Conservation (phyloP, 768 basidiomycete species). For the Phlebiopsis gigantea region DNA sequence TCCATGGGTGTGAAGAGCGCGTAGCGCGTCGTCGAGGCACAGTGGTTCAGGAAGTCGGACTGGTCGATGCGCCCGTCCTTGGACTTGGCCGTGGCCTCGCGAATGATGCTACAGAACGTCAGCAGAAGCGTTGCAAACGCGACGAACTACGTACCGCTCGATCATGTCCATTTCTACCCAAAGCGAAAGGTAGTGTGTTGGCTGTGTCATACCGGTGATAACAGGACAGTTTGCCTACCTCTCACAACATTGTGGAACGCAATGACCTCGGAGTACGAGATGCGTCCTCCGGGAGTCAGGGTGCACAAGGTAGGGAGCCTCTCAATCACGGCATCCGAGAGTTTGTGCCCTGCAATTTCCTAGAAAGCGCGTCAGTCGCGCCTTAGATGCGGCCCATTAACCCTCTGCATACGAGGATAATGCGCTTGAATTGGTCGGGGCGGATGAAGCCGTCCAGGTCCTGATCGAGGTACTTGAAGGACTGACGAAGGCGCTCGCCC, state of each 20-base stretch:
- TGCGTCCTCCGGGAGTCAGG: conserved; percentile 80
- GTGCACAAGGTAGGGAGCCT: conserved; percentile 89
- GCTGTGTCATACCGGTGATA: background rate
- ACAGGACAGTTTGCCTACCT: conserved; percentile 42
- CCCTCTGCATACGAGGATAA: conserved; percentile 68
- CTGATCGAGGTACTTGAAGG: conserved; percentile 86
- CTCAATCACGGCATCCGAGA: conserved; percentile 91
- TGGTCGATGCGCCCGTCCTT: conserved; percentile 96
- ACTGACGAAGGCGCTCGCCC: conserved; percentile 94
- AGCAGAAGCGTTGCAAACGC: background rate
- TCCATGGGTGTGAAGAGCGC: conserved; percentile 98
- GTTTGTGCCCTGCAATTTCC: conserved; percentile 97
- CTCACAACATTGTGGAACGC: conserved; percentile 96
- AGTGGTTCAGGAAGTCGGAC: conserved; percentile 90
- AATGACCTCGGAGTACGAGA: conserved; percentile 94
- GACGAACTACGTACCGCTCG: conserved; percentile 53
- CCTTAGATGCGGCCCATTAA: background rate
- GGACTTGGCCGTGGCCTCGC: conserved; percentile 82
- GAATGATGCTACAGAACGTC: conserved; percentile 57
- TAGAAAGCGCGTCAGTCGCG: conserved; percentile 24
- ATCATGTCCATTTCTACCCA: conserved; percentile 90
- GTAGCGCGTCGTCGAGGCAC: conserved; percentile 83
- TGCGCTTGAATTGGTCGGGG: conserved; percentile 91
- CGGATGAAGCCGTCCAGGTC: conserved; percentile 92
- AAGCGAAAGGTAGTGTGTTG: background rate